A percentile compares a stretch with the other conserved stretches of the same genome.
These are phyloP conservation scores for Melocanna baccifera DNA, from an alignment of 176 grass and related monocot genomes.

Conservation along the genomic window DNA sequence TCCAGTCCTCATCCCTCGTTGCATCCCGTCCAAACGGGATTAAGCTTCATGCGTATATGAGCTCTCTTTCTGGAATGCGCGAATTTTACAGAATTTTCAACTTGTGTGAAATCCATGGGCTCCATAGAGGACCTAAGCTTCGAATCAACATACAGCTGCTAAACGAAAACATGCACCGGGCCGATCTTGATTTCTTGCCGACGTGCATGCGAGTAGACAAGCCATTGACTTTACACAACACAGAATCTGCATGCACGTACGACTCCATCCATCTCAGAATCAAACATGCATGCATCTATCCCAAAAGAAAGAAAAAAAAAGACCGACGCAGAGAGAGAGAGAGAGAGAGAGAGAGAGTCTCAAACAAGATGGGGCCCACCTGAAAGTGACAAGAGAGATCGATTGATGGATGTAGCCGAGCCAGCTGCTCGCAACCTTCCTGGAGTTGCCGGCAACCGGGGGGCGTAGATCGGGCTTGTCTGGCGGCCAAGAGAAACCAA, in stretches of 20 bases:
- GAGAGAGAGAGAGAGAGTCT: background rate
- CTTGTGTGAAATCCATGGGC: no score
- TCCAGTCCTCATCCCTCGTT: background rate
- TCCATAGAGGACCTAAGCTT: no score
- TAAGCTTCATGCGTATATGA: no score
- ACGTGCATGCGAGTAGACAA: background rate
- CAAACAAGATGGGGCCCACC: background rate
- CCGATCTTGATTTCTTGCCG: background rate
- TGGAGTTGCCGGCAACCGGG: slow-evolving; percentile 26
- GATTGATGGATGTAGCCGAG: background rate
- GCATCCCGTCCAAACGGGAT: no score
- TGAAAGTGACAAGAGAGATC: background rate
- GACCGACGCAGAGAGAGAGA: no score
- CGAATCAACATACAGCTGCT: background rate
- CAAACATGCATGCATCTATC: background rate
- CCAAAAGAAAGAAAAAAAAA: background rate
- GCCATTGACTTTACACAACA: background rate
- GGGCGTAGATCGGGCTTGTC: slow-evolving; percentile 40
- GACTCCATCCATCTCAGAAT: background rate
- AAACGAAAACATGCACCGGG: background rate
- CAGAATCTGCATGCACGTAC: background rate
- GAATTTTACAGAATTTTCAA: no score
- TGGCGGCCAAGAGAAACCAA: background rate
- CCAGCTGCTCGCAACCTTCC: background rate
- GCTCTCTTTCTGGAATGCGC: no score